Evolutionary conservation across 495 filamentous ascomycete species (phyloP).

Genomic region (Trichoderma virens): DNA sequence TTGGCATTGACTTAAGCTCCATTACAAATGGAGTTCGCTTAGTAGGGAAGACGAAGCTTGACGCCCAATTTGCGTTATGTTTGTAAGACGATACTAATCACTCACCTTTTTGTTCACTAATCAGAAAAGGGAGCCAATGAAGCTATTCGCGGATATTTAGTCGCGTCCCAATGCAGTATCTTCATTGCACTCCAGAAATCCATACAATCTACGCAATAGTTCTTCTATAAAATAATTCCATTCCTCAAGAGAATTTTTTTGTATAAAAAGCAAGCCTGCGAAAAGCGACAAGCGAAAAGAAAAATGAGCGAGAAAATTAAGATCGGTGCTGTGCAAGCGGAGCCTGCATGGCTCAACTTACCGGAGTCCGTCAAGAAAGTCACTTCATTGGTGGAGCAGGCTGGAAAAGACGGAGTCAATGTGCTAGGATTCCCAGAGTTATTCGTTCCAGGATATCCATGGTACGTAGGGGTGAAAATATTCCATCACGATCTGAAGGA

Average conservation of each 20-base stretch:
- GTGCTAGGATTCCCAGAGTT: constrained; percentile 49
- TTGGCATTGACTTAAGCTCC: neutral
- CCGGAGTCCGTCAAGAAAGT: constrained; percentile 43
- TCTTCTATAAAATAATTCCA: no score
- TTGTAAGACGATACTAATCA: neutral
- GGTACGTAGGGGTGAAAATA: constrained; percentile 48
- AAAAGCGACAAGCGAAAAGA: neutral
- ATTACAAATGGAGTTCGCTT: neutral
- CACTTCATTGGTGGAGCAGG: constrained; percentile 41
- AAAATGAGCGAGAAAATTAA: constrained; percentile 20
- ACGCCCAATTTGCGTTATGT: neutral
- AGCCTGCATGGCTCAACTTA: constrained; percentile 50
- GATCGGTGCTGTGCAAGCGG: constrained; percentile 44
- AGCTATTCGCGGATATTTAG: neutral
- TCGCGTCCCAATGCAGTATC: neutral
- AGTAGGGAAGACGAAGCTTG: neutral
- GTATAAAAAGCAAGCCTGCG: neutral
- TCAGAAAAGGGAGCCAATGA: neutral
- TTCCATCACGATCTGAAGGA: constrained; percentile 12
- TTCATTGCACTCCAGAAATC: no score
- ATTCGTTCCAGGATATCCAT: constrained; percentile 51
- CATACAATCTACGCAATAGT: neutral
- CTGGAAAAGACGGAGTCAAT: constrained; percentile 40
- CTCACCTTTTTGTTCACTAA: neutral
- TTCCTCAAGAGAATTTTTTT: no score